Conservation (phyloP, 495 filamentous ascomycete species). For the Aspergillus sclerotioniger region DNA sequence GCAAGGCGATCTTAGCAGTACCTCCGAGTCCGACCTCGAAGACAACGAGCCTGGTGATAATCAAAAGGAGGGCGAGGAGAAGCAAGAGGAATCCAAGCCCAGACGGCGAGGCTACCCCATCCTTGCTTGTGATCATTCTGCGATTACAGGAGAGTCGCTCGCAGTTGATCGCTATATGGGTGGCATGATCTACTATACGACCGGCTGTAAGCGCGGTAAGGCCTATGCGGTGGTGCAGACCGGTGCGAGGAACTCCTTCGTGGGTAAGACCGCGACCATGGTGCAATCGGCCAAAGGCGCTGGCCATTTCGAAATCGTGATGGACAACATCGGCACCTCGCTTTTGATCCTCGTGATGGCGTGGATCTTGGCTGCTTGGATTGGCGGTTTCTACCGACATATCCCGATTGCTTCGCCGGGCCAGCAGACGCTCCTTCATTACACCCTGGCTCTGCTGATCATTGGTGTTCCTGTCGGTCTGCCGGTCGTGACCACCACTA, state of each 20-base stretch:
- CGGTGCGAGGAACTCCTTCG: constrained; percentile 64
- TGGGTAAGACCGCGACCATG: constrained; percentile 66
- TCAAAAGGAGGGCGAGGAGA: constrained; percentile 20
- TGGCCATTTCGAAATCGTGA: constrained; percentile 75
- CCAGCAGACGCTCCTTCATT: constrained; percentile 58
- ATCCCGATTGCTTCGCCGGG: constrained; percentile 62
- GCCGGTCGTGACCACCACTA: constrained; percentile 91
- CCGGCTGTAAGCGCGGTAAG: constrained; percentile 72
- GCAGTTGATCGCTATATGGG: constrained; percentile 74
- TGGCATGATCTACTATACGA: constrained; percentile 67
- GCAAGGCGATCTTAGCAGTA: constrained; percentile 54
- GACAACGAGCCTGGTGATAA: constrained; percentile 20
- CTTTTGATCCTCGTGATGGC: constrained; percentile 66
- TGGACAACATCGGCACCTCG: constrained; percentile 72
- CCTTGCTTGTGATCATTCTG: constrained; percentile 67
- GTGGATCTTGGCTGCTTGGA: constrained; percentile 67
- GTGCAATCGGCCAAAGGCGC: constrained; percentile 65
- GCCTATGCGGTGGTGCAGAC: constrained; percentile 62
- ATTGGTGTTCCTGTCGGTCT: constrained; percentile 96
- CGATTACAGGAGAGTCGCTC: constrained; percentile 71
- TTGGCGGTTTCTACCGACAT: constrained; percentile 69
- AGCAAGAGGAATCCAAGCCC: constrained; percentile 12
- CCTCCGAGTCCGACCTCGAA: constrained; percentile 53
- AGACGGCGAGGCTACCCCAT: constrained; percentile 52
- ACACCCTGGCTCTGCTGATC: constrained; percentile 74